Base-by-base conservation (phyloP, 768 basidiomycete species). In the Nidularia pulvinata region DNA sequence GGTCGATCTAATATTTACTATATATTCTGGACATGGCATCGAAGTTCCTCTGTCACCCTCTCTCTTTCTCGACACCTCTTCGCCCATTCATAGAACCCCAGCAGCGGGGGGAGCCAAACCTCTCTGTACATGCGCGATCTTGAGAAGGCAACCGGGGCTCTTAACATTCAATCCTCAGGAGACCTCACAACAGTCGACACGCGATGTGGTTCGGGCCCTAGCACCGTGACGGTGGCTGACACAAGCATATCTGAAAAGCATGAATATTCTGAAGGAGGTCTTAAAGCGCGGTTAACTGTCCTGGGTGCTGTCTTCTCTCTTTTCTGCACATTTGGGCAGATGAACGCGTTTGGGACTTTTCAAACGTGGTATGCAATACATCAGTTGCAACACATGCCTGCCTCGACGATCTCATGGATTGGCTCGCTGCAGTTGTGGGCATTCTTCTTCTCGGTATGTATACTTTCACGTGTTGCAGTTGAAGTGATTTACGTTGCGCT, bases 261-360 rank as follows among this genome's bases (percentile, higher is more conserved):
- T 45, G 50, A 55, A 45, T 60, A 50, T 32, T 63, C 65, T 30
- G 70, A 73, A 55, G 70, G 69, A 19, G 65, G 69, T 14, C 48
- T 62, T 34, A 68, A 64, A 59, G 72, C 70, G 13, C 72, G 70
- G 69, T 61, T 88, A 13, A 76, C 82, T 1, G 81, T 89, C 36
- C 62, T 82, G 42, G 89, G 88, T 1, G 84, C 85, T 0, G 87
- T 85, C 64, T 62, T 87, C 30, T 82, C 83, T 6, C 72, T 89
- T 6, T 83, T 88, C 68, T 85, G 80, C 62, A 83, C 85, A 2
- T 88, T 90, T 63, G 88, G 88, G 7, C 85, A 83, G 58, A 81
- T 89, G 73, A 85, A 76, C 50, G 80, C 87, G 45, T 90, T 89
- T 57, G 88, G 88, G 13, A 86, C 85, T 42, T 90, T 83, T 64